A percentile compares a stretch with the other conserved stretches of the same genome.
phyloP scores from a whole-genome alignment of 2,329 filamentous ascomycete genomes.

The Colletotrichum sp. region DNA sequence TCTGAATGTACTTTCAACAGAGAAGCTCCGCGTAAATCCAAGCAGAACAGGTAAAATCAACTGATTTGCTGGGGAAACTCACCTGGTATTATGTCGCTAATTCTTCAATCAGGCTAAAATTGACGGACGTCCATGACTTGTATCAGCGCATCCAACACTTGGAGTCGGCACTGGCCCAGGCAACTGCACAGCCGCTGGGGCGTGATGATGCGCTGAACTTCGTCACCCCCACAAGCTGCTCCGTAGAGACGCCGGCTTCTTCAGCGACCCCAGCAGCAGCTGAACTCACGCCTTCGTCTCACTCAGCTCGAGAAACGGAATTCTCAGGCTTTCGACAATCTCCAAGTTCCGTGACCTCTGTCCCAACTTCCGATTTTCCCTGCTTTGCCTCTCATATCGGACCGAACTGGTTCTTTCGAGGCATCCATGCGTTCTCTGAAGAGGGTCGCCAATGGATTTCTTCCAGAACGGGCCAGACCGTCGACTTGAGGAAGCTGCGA shows the following conservation, averaged over 20 bases:
- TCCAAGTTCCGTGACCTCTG: not conserved
- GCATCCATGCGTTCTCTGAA: not conserved
- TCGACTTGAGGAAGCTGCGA: not conserved
- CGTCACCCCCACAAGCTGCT: not conserved
- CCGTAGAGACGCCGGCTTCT: not conserved
- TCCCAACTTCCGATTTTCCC: not conserved
- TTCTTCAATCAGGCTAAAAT: not conserved
- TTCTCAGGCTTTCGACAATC: not conserved
- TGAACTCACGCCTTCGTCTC: not conserved
- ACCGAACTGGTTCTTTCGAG: slow-evolving; percentile 10
- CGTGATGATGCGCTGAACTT: not conserved
- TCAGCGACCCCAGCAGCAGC: not conserved
- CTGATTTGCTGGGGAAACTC: fast-evolving
- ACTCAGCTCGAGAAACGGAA: not conserved
- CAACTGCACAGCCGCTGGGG: not conserved
- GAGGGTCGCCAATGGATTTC: not conserved
- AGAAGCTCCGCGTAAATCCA: not conserved
- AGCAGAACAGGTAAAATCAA: not conserved
- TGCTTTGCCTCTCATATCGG: not conserved
- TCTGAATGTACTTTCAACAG: not conserved
- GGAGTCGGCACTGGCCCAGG: not conserved
- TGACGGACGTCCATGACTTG: not conserved
- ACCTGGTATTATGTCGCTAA: fast-evolving
- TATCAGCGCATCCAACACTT: not conserved
- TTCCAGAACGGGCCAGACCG: not conserved